Evolutionary conservation across 1,284 basidiomycete genomes (phyloP).

Genomic region (Marasmius sp.): DNA sequence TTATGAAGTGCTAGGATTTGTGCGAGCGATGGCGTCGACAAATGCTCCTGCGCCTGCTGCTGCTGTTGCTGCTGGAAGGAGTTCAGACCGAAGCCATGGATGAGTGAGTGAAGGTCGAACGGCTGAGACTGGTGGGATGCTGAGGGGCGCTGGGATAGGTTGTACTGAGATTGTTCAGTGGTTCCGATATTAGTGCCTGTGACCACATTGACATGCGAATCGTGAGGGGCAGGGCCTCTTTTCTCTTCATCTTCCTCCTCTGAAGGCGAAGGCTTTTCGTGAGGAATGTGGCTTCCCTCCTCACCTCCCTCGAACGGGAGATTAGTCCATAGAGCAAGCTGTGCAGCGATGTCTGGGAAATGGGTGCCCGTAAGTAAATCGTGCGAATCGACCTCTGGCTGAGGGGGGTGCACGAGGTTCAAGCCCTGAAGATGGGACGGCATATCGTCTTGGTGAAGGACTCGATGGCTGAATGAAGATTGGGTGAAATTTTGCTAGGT

Average conservation of each 20-base stretch:
- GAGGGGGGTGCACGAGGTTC: conserved; percentile 65
- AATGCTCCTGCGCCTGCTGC: conserved; percentile 27
- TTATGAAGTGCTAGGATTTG: conserved; percentile 64
- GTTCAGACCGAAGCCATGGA: conserved; percentile 64
- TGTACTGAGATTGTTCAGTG: conserved; percentile 24
- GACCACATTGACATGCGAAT: conserved; percentile 60
- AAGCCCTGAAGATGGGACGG: conserved; percentile 72
- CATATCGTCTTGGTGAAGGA: conserved; percentile 9
- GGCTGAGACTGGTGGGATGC: conserved; percentile 14
- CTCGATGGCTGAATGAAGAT: conserved; percentile 3
- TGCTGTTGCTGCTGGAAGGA: conserved; percentile 36
- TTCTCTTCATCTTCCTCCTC: conserved; percentile 36
- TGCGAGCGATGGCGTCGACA: conserved; percentile 54
- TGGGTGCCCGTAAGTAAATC: conserved; percentile 61
- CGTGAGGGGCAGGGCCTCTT: conserved; percentile 48
- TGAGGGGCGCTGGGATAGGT: conserved; percentile 8
- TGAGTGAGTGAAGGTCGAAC: conserved; percentile 57
- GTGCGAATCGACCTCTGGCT: conserved; percentile 44
- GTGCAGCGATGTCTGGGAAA: conserved; percentile 72
- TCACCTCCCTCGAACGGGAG: conserved; percentile 72
- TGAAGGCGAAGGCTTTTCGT: conserved; percentile 10
- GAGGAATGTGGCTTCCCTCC: conserved; percentile 47
- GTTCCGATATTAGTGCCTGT: conserved; percentile 37
- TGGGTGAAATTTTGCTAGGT: neutral
- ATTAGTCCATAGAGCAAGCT: conserved; percentile 84